phyloP scores from a whole-genome alignment of 2,329 filamentous ascomycete genomes.

The Lasiodiplodia hormozganensis region DNA sequence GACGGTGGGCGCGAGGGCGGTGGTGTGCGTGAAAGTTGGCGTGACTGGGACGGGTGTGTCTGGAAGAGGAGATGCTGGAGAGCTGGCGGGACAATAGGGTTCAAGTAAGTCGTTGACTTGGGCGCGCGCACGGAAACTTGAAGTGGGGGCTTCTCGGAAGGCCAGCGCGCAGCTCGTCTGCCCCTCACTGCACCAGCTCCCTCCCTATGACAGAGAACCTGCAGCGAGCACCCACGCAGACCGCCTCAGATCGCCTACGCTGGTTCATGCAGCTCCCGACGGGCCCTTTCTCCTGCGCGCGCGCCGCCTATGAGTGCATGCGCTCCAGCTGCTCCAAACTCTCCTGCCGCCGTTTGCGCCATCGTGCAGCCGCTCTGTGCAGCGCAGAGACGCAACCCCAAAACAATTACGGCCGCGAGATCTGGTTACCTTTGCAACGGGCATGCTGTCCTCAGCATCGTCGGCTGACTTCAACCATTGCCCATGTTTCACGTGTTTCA shows the following conservation, averaged over 20 bases:
- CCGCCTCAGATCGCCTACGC: slow-evolving; percentile 28
- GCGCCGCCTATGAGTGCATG: slow-evolving; percentile 16
- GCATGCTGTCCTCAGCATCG: not conserved
- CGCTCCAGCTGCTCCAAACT: not conserved
- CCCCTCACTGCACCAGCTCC: slow-evolving; percentile 26
- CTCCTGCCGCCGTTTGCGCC: slow-evolving; percentile 38
- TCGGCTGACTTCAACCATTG: not conserved
- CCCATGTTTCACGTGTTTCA: not conserved
- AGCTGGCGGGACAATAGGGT: slow-evolving; percentile 29
- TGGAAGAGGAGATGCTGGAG: slow-evolving; percentile 37
- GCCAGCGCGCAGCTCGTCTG: slow-evolving; percentile 26
- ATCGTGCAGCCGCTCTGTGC: slow-evolving; percentile 34
- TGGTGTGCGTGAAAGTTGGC: slow-evolving; percentile 32
- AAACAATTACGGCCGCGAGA: not conserved
- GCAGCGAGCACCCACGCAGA: slow-evolving; percentile 15
- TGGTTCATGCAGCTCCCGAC: slow-evolving; percentile 27
- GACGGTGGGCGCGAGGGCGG: slow-evolving; percentile 15
- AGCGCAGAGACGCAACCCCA: slow-evolving; percentile 5
- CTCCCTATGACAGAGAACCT: slow-evolving; percentile 12
- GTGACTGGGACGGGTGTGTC: slow-evolving; percentile 33
- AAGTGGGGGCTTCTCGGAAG: slow-evolving; percentile 27
- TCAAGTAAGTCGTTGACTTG: slow-evolving; percentile 31
- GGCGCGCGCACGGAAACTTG: slow-evolving; percentile 27
- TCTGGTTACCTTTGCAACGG: not conserved
- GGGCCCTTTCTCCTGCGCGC: slow-evolving; percentile 11